phyloP scores from a whole-genome alignment of 306 rosid genomes.

The Dryas drummondii region DNA sequence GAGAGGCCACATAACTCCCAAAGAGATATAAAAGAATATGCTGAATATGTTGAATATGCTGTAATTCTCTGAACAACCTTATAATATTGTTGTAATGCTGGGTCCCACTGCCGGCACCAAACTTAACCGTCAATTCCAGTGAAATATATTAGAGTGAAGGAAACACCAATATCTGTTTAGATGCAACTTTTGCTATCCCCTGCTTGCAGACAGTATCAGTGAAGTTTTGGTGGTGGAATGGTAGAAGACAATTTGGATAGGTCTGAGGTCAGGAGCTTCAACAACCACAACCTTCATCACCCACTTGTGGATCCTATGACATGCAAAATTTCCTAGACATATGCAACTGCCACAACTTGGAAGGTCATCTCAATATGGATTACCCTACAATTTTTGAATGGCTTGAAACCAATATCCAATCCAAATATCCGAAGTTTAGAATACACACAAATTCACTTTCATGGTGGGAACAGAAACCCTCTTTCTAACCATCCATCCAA shows the following conservation, averaged over 20 bases:
- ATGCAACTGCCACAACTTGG: not conserved
- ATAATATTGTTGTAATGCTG: not conserved
- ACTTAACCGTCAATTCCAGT: not conserved
- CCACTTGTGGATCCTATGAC: conserved; percentile 19
- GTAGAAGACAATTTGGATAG: conserved; percentile 31
- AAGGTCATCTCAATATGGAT: conserved; percentile 18
- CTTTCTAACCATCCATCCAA: conserved; percentile 11
- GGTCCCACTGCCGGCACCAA: conserved; percentile 21
- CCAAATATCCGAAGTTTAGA: conserved; percentile 3
- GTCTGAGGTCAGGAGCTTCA: conserved; percentile 19
- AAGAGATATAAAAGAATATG: conserved; percentile 10
- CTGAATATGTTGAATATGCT: conserved; percentile 30
- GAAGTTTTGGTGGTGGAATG: conserved; percentile 12
- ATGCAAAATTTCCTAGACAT: not conserved
- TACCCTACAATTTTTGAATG: conserved; percentile 12
- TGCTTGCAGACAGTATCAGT: not conserved
- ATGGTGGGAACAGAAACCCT: not conserved
- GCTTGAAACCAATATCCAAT: conserved; percentile 15
- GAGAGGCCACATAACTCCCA: too few species aligned
- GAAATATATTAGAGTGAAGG: conserved; percentile 5
- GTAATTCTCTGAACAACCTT: not conserved
- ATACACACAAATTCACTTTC: conserved; percentile 12
- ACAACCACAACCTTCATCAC: conserved; percentile 37
- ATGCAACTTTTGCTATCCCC: not conserved
- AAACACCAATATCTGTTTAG: not conserved